phyloP scores from a whole-genome alignment of 495 filamentous ascomycete genomes.

The Lentithecium fluviatile region DNA sequence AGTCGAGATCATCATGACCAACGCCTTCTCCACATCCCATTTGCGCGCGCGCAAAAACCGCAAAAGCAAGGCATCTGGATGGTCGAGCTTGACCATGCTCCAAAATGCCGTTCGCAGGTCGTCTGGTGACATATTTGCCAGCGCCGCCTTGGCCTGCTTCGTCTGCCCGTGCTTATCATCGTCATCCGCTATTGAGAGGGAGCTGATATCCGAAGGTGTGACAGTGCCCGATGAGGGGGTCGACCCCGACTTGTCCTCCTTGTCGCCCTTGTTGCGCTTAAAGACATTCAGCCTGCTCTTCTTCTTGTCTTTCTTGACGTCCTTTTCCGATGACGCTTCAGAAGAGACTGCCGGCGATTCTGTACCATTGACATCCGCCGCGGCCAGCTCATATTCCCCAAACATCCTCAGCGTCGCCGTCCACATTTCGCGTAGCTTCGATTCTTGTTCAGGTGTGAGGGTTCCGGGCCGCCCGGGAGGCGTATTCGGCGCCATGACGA shows the following conservation, averaged over 20 bases:
- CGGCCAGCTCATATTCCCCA: slow-evolving; percentile 52
- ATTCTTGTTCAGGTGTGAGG: slow-evolving; percentile 83
- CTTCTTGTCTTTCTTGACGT: slow-evolving; percentile 60
- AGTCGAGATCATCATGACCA: slow-evolving; percentile 91
- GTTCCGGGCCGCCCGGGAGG: slow-evolving; percentile 80
- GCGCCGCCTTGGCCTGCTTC: slow-evolving; percentile 78
- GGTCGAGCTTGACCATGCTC: slow-evolving; percentile 93
- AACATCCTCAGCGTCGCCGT: slow-evolving; percentile 72
- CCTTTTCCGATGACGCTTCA: slow-evolving; percentile 34
- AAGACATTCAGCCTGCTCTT: slow-evolving; percentile 66
- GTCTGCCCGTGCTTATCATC: slow-evolving; percentile 93
- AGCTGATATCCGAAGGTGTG: slow-evolving; percentile 37
- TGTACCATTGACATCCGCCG: slow-evolving; percentile 30
- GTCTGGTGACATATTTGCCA: slow-evolving; percentile 73
- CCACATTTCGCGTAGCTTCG: slow-evolving; percentile 88
- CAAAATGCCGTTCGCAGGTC: slow-evolving; percentile 81
- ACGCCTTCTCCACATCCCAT: slow-evolving; percentile 90
- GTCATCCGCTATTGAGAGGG: slow-evolving; percentile 48
- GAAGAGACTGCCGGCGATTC: slow-evolving; percentile 35
- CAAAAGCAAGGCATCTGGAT: slow-evolving; percentile 83
- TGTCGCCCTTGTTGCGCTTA: slow-evolving; percentile 58
- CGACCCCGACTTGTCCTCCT: slow-evolving; percentile 43
- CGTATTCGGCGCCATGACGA: slow-evolving; percentile 46
- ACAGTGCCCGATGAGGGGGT: slow-evolving; percentile 34
- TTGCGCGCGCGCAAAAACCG: slow-evolving; percentile 91